Evolutionary conservation across 805 yeast genomes (phyloP), one percentile per base, ranked within the genome.

Genomic region (Dipodascopsis uninucleata): DNA sequence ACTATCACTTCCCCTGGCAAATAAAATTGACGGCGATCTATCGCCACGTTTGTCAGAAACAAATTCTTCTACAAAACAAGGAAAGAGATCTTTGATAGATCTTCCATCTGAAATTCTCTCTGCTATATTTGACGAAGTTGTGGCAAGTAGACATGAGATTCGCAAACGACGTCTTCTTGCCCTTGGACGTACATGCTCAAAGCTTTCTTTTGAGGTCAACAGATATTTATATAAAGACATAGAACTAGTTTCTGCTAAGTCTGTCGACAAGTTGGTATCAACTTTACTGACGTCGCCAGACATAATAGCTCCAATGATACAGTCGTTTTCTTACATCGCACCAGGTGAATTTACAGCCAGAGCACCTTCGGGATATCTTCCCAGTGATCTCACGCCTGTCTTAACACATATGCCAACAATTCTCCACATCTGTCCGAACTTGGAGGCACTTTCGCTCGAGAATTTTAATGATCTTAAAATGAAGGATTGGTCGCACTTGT

Each of bases 321-420:
- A 36, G 34, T 43, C 53, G 4, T 43, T 50, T 23, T 25, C 47
- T 8, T 50, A 48, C 47, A 14, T 28, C 16, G 46, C 55, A 18
- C 55, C 55, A 5, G 55, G 55, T 3, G 53, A 50, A 34, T 50
- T 50, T 45, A 50, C 55, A 5, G 52, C 55, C 3, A 43, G 46
- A n/a, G 46, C 55, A 2, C 42, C 53, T n/a, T 43, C 53, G n/a
- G 55, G 55, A 18, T 50, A 50, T 31, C 53, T 50, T 6, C 55
- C 55, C 17, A 36, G 43, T 20, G 52, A 47, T 33, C 36, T 43
- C 34, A 45, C 46, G 4, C 55, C 55, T 12, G 25, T 50, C 28
- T 41, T 43, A 17, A 36, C 55, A 16, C 55, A 50, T 32, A 36
- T 50, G 16, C 55, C 55, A n/a, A 50, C 53, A 20, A 50, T 50